These are phyloP conservation scores for Phanerochaete carnosa DNA, from an alignment of 768 basidiomycete species.

Conservation along the genomic window DNA sequence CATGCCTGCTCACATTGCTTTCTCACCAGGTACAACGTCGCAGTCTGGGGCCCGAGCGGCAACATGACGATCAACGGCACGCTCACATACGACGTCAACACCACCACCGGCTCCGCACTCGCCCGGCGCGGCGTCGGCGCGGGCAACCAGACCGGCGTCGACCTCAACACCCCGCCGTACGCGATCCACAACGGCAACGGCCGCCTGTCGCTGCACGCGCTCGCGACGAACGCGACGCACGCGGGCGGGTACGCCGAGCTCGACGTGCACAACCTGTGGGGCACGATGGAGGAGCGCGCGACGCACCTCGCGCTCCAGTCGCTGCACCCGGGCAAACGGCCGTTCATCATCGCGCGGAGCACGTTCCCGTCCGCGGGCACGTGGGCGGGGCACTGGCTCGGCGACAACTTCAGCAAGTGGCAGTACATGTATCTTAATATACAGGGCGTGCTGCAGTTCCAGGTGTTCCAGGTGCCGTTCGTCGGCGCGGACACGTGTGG, in stretches of 20 bases:
- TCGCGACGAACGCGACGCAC: slow-evolving; percentile 77
- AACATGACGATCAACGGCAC: slow-evolving; percentile 72
- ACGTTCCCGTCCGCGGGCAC: slow-evolving; percentile 67
- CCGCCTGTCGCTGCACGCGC: slow-evolving; percentile 46
- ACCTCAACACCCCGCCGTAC: slow-evolving; percentile 62
- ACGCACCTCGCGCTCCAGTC: slow-evolving; percentile 57
- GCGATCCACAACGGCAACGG: slow-evolving; percentile 67
- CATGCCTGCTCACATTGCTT: background rate
- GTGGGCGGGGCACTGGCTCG: slow-evolving; percentile 77
- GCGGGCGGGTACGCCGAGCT: slow-evolving; percentile 57
- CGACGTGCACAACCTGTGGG: slow-evolving; percentile 71
- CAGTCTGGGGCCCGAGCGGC: slow-evolving; percentile 63
- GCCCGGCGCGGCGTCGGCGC: slow-evolving; percentile 48
- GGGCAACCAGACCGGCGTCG: slow-evolving; percentile 40
- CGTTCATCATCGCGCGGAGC: slow-evolving; percentile 69
- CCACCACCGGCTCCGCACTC: slow-evolving; percentile 26
- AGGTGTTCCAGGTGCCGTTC: slow-evolving; percentile 80
- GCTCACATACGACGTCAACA: slow-evolving; percentile 40
- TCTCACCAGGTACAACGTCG: slow-evolving; percentile 64
- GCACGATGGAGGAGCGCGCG: slow-evolving; percentile 66
- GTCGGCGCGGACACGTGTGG: slow-evolving; percentile 80
- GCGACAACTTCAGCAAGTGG: slow-evolving; percentile 79
- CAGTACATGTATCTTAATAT: slow-evolving; percentile 66
- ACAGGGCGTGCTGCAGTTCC: slow-evolving; percentile 79
- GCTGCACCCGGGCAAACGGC: slow-evolving; percentile 55